Evolutionary conservation across 148 eudicot genomes (phyloP), one percentile per base, ranked within the genome.

Genomic region (Cornus suecica): DNA sequence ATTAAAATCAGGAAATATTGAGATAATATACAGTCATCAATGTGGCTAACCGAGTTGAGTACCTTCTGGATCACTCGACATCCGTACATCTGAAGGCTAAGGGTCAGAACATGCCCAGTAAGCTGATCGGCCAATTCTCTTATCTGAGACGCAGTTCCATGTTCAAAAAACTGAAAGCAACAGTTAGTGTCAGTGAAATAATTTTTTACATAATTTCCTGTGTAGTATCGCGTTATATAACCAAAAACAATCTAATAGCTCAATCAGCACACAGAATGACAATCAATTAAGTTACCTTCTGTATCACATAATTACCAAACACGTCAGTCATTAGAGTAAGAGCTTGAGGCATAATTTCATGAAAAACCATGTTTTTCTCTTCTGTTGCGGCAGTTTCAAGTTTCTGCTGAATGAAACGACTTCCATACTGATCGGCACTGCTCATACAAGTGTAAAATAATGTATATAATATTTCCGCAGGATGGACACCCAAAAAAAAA

Each of bases 31-130:
- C 25, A 58, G 62, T 58, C 62, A 58, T 58, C 24, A 58, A 10
- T 18, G 1, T 18, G 23, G 62, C 5, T 8, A 22, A 58, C 25
- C 22, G 10, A 58, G 24, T 58, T 1, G n/a, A 20, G 9, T 88
- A 94, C 99, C 97, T 94, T 94, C 78, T 94, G 97, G 71, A 94
- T 94, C 32, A 94, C 99, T 63, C 99, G 89, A 74, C 99, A 94
- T 28, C 99, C 99, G 86, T 94, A 94, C 99, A 94, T 94, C 75
- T 94, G 98, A 83, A 94, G 89, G 80, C 97, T 94, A 54, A 94
- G 93, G 13, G 91, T 79, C 73, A 94, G 80, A 48, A 94, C 92
- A 81, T 91, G 94, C 69, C 91, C 97, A 66, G 73, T 77, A 14
- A 94, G 92, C 80, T 90, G 88, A 69, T 87, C 84, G 22, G 99